Percentiles rank a stretch among this genome's conserved stretches.
phyloP scores from a whole-genome alignment of 305 asterid species.

The Fraxinus floribunda region DNA sequence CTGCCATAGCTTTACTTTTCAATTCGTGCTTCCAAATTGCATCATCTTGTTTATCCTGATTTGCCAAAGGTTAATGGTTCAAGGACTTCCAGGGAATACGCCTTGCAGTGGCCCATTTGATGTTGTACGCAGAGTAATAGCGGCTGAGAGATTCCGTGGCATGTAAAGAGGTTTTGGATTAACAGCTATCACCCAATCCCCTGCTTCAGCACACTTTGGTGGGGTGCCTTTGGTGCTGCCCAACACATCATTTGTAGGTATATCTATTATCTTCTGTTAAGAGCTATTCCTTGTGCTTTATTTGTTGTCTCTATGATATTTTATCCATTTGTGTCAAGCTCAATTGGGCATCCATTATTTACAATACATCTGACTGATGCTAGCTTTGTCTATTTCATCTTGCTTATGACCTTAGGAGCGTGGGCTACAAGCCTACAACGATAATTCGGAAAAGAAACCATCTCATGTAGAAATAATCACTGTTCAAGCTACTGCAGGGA shows the following conservation, averaged over 20 bases:
- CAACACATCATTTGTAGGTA: conserved; percentile 88
- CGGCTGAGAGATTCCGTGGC: conserved; percentile 73
- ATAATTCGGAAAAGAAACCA: conserved; percentile 60
- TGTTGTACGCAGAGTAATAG: conserved; percentile 52
- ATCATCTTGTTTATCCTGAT: conserved; percentile 35
- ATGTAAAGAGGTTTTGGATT: conserved; percentile 85
- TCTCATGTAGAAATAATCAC: conserved; percentile 59
- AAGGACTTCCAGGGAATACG: conserved; percentile 78
- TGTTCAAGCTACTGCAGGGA: conserved; percentile 84
- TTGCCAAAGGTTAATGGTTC: conserved; percentile 91
- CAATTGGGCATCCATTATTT: not conserved
- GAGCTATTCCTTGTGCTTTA: not conserved
- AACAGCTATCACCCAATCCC: conserved; percentile 67
- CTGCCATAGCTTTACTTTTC: not conserved
- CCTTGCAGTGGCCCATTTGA: conserved; percentile 72
- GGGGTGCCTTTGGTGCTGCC: conserved; percentile 89
- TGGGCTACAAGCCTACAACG: conserved; percentile 65
- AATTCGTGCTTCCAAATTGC: not conserved
- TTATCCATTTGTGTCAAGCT: not conserved
- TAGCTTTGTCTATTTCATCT: conserved; percentile 4
- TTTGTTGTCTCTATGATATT: not conserved
- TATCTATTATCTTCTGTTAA: not conserved
- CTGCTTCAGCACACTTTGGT: conserved; percentile 97
- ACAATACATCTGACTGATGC: not conserved
- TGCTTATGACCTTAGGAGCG: conserved; percentile 41